Percentiles rank a stretch among this genome's conserved stretches.
Evolutionary conservation across 108 stramenopile genomes (phyloP).

Genomic region (Aureococcus anophagefferens): DNA sequence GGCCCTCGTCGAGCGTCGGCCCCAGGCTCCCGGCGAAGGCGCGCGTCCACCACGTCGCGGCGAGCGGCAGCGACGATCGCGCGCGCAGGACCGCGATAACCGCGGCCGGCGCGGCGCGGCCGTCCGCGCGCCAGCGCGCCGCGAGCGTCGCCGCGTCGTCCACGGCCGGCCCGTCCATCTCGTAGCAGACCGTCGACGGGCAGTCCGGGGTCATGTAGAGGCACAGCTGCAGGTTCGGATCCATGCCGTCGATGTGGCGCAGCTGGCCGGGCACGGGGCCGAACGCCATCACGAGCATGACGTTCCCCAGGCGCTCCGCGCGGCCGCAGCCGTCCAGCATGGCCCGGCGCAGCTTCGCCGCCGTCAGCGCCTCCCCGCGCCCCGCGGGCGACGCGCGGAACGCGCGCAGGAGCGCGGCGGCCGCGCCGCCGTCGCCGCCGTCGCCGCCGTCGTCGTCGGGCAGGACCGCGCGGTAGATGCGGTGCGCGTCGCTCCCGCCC

Average conservation of each 20-base stretch:
- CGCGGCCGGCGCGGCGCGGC: neutral
- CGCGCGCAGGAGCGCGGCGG: conserved; percentile 14
- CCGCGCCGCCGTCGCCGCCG: conserved; percentile 21
- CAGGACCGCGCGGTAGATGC: conserved; percentile 46
- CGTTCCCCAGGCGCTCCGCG: conserved; percentile 37
- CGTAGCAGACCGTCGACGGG: conserved; percentile 50
- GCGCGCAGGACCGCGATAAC: conserved; percentile 16
- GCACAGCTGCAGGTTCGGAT: conserved; percentile 49
- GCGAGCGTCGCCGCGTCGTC: conserved; percentile 23
- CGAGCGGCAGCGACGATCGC: conserved; percentile 17
- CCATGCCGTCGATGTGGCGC: conserved; percentile 57
- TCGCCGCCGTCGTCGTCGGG: conserved; percentile 16
- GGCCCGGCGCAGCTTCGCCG: conserved; percentile 38
- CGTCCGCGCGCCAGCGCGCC: conserved; percentile 11
- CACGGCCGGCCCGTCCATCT: conserved; percentile 31
- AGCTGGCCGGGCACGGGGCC: conserved; percentile 50
- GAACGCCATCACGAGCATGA: conserved; percentile 53
- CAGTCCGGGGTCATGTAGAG: conserved; percentile 51
- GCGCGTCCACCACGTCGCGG: conserved; percentile 13
- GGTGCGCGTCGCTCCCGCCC: conserved; percentile 42
- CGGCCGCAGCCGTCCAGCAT: conserved; percentile 51
- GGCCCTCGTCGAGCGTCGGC: conserved; percentile 30
- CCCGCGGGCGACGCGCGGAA: conserved; percentile 26
- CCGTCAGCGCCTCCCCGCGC: conserved; percentile 24
- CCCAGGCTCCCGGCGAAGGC: conserved; percentile 30